Conservation (phyloP, 352 stramenopile species). For the Lagenidium sp. region DNA sequence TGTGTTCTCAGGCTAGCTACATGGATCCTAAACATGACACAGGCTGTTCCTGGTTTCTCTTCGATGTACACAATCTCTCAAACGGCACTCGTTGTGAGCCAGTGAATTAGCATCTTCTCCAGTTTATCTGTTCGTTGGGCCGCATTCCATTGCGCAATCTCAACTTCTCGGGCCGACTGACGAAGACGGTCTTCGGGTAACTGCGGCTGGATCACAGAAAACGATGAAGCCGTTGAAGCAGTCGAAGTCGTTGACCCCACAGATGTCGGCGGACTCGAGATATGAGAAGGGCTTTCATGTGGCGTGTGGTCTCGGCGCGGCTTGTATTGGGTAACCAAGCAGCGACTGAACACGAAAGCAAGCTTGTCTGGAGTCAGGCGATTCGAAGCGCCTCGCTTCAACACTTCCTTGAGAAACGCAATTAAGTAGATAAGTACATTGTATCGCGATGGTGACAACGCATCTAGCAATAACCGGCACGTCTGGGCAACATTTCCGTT, state of each 20-base stretch:
- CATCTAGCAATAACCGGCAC: constrained; percentile 51
- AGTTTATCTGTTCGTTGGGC: constrained; percentile 54
- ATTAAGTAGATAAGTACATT: constrained; percentile 97
- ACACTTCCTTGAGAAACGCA: constrained; percentile 93
- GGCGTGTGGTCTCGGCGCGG: too few relatives aligned
- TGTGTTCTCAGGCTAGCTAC: too few relatives aligned
- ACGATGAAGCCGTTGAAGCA: constrained; percentile 19
- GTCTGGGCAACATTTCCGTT: constrained; percentile 79
- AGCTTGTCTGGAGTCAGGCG: constrained; percentile 66
- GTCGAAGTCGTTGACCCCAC: constrained; percentile 22
- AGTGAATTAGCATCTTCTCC: constrained; percentile 60
- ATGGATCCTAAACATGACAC: too few relatives aligned
- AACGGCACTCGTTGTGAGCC: constrained; percentile 41
- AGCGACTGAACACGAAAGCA: constrained; percentile 65
- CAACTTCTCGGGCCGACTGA: constrained; percentile 39
- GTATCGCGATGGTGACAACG: constrained; percentile 91
- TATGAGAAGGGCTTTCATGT: constrained; percentile 4
- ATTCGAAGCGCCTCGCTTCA: constrained; percentile 61
- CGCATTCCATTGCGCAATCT: constrained; percentile 44
- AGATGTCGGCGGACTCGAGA: constrained; percentile 7
- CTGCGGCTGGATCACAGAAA: constrained; percentile 21
- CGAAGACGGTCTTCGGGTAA: constrained; percentile 53
- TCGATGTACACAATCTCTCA: constrained; percentile 15
- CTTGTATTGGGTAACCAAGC: constrained; percentile 46
- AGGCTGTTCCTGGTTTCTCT: not conserved